Conservation (phyloP, 257 asterid genomes). For the Gynochthodes officinalis region DNA sequence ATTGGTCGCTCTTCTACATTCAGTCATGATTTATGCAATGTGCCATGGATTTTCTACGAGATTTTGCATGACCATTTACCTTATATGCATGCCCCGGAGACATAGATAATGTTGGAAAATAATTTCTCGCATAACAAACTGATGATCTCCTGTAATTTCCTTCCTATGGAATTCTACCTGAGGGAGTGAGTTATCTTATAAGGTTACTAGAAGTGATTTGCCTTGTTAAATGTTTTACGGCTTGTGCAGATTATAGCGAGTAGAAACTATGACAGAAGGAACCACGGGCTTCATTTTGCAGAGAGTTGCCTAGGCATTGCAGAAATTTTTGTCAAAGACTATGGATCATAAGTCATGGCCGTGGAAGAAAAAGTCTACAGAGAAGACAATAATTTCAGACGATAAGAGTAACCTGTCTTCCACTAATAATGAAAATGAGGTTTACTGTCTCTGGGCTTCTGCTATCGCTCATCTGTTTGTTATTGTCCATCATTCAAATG, state of each 20-base stretch:
- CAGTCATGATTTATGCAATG: too few relatives aligned
- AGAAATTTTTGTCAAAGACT: background rate
- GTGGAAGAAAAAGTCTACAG: constrained; percentile 74
- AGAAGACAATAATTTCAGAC: constrained; percentile 48
- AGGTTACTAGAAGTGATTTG: background rate
- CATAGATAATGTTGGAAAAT: background rate
- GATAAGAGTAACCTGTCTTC: constrained; percentile 44
- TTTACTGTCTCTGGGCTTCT: constrained; percentile 31
- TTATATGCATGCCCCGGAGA: too few relatives aligned
- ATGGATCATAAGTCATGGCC: constrained; percentile 83
- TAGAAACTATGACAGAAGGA: background rate
- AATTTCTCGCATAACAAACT: background rate
- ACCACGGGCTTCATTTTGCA: background rate
- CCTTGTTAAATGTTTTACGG: background rate
- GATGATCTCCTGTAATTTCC: background rate
- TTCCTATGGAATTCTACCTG: background rate
- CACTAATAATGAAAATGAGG: constrained; percentile 46
- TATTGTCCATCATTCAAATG: background rate
- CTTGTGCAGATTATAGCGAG: constrained; percentile 4
- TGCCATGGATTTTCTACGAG: background rate
- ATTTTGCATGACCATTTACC: too few relatives aligned
- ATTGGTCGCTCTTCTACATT: too few relatives aligned
- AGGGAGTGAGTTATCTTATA: background rate
- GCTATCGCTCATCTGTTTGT: background rate
- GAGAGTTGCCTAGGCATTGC: background rate